A percentile compares a stretch with the other conserved stretches of the same genome.
phyloP scores from a whole-genome alignment of 441 rosid genomes.

The Croton setiger region DNA sequence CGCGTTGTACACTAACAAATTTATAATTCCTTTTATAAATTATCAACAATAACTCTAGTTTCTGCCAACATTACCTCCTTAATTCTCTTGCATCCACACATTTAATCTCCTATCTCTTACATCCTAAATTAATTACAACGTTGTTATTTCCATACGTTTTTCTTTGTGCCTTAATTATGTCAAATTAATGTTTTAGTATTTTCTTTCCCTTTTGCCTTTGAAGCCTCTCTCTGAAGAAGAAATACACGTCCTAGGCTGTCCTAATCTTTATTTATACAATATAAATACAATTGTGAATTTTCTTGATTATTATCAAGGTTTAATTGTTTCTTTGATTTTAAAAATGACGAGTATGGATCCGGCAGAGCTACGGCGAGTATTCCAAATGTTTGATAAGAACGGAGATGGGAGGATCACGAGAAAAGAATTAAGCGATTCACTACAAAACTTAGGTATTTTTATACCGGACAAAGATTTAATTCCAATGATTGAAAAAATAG shows the following conservation, averaged over 20 bases:
- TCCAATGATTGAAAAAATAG: constrained; percentile 91
- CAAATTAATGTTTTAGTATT: neutral
- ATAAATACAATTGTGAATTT: neutral
- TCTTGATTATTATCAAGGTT: neutral
- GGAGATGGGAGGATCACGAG: constrained; percentile 83
- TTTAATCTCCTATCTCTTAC: neutral
- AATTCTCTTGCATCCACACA: neutral
- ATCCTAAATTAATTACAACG: neutral
- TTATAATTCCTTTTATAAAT: too few species aligned
- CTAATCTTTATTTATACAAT: neutral
- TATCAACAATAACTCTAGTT: neutral
- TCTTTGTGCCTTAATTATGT: neutral
- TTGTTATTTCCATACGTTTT: neutral
- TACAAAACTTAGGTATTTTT: constrained; percentile 69
- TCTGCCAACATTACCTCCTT: neutral
- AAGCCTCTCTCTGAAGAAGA: neutral
- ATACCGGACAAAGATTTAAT: constrained; percentile 63
- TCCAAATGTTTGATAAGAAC: constrained; percentile 85
- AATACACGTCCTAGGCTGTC: neutral
- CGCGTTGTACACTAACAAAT: neutral
- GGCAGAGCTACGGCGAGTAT: constrained; percentile 69
- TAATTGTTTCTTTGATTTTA: too few species aligned
- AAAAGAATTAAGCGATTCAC: constrained; percentile 70
- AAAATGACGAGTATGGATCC: constrained; percentile 39
- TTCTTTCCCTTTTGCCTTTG: neutral